Conservation (phyloP, 306 rosid genomes). For the Vigna radiata region DNA sequence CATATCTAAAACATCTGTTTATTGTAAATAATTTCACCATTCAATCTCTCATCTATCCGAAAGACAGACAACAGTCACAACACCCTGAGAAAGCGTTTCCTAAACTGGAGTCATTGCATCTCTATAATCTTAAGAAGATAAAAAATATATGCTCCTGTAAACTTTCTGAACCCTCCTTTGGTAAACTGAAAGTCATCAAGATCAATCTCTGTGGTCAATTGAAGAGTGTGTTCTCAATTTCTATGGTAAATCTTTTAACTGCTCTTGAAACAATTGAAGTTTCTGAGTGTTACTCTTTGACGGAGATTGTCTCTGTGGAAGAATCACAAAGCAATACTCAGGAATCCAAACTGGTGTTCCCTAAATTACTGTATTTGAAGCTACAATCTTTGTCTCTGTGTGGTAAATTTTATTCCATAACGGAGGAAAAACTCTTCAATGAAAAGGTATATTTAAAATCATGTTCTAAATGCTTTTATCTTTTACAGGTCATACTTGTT, state of each 20-base stretch:
- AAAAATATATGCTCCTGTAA: too few species aligned
- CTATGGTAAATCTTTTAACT: neutral
- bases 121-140: neutral
- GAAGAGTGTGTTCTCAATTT: neutral
- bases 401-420: neutral
- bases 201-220: neutral
- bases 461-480: too few species aligned
- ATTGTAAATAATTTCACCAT: neutral
- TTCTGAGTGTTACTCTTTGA: conserved; percentile 11
- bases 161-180: too few species aligned
- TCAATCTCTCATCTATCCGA: neutral
- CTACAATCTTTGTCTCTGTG: neutral
- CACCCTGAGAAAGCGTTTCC: neutral
- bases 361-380: neutral
- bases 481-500: too few species aligned
- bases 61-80: neutral
- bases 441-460: too few species aligned
- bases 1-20: neutral
- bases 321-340: too few species aligned
- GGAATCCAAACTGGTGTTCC: too few species aligned
- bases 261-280: neutral
- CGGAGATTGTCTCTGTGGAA: neutral
- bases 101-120: neutral
- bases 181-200: neutral
- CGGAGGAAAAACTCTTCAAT: too few species aligned